phyloP scores from a whole-genome alignment of 208 protist genomes.

The Paratrypanosoma confusum region DNA sequence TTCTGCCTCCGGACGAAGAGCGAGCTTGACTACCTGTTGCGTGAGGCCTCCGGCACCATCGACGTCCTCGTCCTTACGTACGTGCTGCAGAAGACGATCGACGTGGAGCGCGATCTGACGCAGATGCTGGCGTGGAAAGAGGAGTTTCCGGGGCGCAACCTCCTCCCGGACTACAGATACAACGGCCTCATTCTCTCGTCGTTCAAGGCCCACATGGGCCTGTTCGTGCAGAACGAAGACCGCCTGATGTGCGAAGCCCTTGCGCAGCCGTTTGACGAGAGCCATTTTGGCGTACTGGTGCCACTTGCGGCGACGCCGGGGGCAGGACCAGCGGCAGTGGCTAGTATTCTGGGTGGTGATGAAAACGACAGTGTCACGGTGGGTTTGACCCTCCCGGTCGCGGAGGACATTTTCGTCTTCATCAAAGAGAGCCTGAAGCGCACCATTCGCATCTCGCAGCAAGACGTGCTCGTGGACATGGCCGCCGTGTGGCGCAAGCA shows the following conservation, averaged over 20 bases:
- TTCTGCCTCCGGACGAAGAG: conserved; percentile 87
- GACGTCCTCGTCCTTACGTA: conserved; percentile 83
- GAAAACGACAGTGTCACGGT: conserved; percentile 35
- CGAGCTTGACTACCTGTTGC: conserved; percentile 72
- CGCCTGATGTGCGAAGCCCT: conserved; percentile 76
- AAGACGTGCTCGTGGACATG: conserved; percentile 82
- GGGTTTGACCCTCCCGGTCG: conserved; percentile 58
- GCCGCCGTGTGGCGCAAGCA: conserved; percentile 69
- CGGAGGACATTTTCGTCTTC: conserved; percentile 85
- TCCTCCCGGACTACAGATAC: conserved; percentile 69
- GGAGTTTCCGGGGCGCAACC: conserved; percentile 37
- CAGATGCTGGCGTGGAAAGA: conserved; percentile 72
- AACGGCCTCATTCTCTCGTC: conserved; percentile 72
- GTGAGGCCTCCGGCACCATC: conserved; percentile 37
- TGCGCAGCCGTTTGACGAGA: conserved; percentile 61
- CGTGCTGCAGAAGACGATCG: conserved; percentile 88
- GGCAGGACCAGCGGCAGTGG: neutral
- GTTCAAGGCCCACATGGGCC: conserved; percentile 75
- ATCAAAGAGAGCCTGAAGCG: conserved; percentile 85
- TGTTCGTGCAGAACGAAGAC: conserved; percentile 73
- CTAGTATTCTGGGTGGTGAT: conserved; percentile 38
- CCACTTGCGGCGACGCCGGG: conserved; percentile 11
- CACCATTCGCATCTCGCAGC: conserved; percentile 68
- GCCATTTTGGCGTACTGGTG: conserved; percentile 42
- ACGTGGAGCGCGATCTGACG: conserved; percentile 86